A percentile compares a stretch with the other conserved stretches of the same genome.
Conservation (phyloP, 2,329 filamentous ascomycete species). For the Pseudogymnoascus sp. region DNA sequence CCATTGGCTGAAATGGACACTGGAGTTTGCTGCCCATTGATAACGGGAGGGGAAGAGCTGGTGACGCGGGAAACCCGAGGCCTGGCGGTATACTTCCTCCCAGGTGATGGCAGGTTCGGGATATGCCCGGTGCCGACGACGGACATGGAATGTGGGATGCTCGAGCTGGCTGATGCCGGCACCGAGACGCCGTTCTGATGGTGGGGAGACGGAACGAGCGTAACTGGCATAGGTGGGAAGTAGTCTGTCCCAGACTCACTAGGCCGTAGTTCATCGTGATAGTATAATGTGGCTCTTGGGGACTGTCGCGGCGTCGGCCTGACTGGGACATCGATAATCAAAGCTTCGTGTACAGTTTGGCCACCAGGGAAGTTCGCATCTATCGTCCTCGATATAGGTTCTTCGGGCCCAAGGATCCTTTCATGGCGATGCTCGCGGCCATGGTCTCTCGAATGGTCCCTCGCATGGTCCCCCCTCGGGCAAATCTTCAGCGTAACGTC, state of each 20-base stretch:
- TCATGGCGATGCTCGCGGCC: conserved; percentile 56
- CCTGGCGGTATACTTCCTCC: conserved; percentile 51
- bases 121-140: conserved; percentile 75
- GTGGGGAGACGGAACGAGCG: conserved; percentile 24
- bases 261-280: conserved; percentile 57
- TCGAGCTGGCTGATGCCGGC: conserved; percentile 21
- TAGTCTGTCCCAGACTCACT: conserved; percentile 70
- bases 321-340: conserved; percentile 79
- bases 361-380: conserved; percentile 81
- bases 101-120: conserved; percentile 75
- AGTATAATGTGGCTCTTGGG: conserved; percentile 52
- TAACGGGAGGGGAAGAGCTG: conserved; percentile 72
- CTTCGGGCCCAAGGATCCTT: conserved; percentile 74
- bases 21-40: conserved; percentile 32
- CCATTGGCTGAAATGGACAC: conserved; percentile 20
- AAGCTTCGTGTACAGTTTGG: conserved; percentile 79
- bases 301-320: conserved; percentile 75
- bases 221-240: conserved; percentile 63
- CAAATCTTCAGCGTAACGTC: conserved; percentile 76
- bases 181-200: conserved; percentile 24
- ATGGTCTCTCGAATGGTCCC: neutral
- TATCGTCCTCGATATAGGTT: conserved; percentile 69
- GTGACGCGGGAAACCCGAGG: conserved; percentile 63
- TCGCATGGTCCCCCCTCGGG: conserved; percentile 31
- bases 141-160: conserved; percentile 61